Evolutionary conservation across 768 basidiomycete species (phyloP), one percentile per base, ranked within the genome.

Genomic region (Suillus hirtellus): DNA sequence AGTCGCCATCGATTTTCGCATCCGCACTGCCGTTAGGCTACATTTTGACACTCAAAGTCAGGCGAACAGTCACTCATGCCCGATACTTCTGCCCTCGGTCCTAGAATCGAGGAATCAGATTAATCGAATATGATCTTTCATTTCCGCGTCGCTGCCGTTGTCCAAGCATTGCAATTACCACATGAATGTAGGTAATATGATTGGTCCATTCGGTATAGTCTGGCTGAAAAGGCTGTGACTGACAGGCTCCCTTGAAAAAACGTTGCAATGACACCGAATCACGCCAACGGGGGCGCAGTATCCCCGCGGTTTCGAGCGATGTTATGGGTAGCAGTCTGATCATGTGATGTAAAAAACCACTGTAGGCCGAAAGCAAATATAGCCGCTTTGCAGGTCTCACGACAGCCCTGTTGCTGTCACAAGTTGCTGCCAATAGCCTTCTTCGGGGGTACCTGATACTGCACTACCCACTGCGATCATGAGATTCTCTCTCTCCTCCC

Each of bases 341-440:
- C 24, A 49, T 42, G 10, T 42, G 56, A 58, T 58, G 17, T 19
- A 31, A 42, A 19, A 42, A 42, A 42, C 1, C 19, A 8, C 35
- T 37, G 35, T 21, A n/a, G 24, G 38, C 24, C 15, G 55, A 40
- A 40, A 11, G 38, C 24, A 27, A 58, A 58, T 27, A 56, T 40
- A 56, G 24, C 47, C 24, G 47, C 47, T 27, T 52, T 10, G 17
- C 31, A 19, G 38, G 24, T 59, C 34, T 73, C 68, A 73, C 27
- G 21, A 31, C 38, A 31, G 24, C 61, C 52, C 49, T 67, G 71
- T 70, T 46, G 60, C 64, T 35, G 7, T 56, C 59, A 56, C 75
- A 72, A 67, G 83, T 78, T 46, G 77, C 72, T 59, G 65, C 72
- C 70, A 76, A 63, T 73, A 77, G 27, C 17, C 62, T 53, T 65